Conservation (phyloP, 2,329 filamentous ascomycete species). For the Polychaeton citri region DNA sequence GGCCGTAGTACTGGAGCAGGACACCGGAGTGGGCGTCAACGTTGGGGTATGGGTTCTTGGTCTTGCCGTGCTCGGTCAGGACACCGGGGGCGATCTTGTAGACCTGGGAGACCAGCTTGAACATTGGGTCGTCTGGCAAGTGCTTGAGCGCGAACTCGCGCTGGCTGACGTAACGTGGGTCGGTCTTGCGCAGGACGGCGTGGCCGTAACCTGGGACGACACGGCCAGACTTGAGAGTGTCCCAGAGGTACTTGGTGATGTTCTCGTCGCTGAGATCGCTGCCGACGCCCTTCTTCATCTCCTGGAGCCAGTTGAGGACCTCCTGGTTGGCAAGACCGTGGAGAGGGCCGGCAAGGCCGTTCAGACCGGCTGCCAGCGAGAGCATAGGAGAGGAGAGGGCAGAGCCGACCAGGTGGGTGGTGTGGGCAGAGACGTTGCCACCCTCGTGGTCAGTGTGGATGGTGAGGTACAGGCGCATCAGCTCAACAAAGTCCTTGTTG, state of each 20-base stretch:
- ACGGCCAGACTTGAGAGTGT: conserved; percentile 85
- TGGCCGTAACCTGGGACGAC: conserved; percentile 98
- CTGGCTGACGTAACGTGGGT: conserved; percentile 97
- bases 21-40: conserved; percentile 98
- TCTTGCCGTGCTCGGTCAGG: conserved; percentile 99
- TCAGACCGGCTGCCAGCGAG: conserved; percentile 88
- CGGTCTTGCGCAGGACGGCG: conserved; percentile 98
- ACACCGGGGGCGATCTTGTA: conserved; percentile 99
- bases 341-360: conserved; percentile 94
- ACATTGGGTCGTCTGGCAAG: conserved; percentile 95
- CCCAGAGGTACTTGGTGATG: conserved; percentile 98
- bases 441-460: conserved; percentile 99
- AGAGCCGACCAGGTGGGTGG: conserved; percentile 92
- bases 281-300: conserved; percentile 95
- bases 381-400: conserved; percentile 96
- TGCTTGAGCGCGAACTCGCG: conserved; percentile 91
- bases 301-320: conserved; percentile 95
- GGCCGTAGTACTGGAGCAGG: conserved; percentile 97
- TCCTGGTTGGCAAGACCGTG: conserved; percentile 99
- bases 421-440: conserved; percentile 97
- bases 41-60: conserved; percentile 99
- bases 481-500: conserved; percentile 94
- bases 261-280: conserved; percentile 91
- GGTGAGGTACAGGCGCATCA: conserved; percentile 97
- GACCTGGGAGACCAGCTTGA: conserved; percentile 99